phyloP scores from a whole-genome alignment of 2,329 filamentous ascomycete species.

The Penicillium aurantiogriseum region DNA sequence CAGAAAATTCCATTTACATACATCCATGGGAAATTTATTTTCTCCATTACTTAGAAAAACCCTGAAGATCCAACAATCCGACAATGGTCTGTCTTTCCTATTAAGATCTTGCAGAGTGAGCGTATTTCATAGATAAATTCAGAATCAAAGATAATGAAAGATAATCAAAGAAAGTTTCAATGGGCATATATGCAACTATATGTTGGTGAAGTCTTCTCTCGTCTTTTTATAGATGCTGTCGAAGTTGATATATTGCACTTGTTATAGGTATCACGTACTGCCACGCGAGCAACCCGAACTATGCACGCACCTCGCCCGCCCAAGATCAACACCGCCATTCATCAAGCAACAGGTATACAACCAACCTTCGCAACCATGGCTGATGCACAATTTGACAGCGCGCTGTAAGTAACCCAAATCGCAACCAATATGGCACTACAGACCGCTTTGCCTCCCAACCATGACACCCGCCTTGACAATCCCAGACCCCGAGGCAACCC shows the following conservation, averaged over 20 bases:
- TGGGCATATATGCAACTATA: background rate
- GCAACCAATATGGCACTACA: background rate
- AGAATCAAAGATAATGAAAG: background rate
- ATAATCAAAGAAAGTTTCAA: background rate
- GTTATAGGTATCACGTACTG: constrained; percentile 4
- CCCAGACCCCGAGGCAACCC: constrained; percentile 22
- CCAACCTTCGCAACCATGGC: constrained; percentile 37
- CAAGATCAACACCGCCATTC: constrained; percentile 20
- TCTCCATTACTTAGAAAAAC: background rate
- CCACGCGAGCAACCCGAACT: constrained; percentile 9
- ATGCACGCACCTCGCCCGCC: constrained; percentile 25
- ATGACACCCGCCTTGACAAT: background rate
- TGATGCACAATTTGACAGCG: constrained; percentile 52
- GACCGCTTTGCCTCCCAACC: background rate
- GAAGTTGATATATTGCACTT: background rate
- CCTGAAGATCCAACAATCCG: background rate
- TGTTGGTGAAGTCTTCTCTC: background rate
- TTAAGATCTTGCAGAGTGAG: background rate
- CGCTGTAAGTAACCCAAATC: constrained; percentile 43
- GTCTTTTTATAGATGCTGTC: background rate
- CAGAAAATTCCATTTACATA: background rate
- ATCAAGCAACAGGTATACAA: constrained; percentile 16
- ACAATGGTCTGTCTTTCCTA: background rate
- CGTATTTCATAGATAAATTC: background rate
- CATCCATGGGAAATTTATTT: background rate